phyloP scores from a whole-genome alignment of 768 basidiomycete species.

The Suillus weaverae region DNA sequence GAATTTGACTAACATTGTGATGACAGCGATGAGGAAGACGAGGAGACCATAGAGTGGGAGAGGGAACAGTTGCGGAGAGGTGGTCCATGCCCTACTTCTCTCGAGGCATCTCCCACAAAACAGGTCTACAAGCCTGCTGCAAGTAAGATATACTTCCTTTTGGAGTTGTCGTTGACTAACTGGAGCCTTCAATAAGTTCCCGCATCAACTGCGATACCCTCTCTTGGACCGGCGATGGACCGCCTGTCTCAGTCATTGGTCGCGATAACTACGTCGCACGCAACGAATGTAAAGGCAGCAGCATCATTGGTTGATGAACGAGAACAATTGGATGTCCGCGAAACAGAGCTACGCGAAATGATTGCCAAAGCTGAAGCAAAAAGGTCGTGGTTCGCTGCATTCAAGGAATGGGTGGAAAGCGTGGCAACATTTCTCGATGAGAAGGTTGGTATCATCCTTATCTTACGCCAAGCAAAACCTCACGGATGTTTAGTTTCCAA shows the following conservation, averaged over 20 bases:
- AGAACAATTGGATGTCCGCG: constrained; percentile 62
- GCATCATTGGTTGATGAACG: constrained; percentile 61
- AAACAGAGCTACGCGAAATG: constrained; percentile 73
- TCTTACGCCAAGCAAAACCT: background rate
- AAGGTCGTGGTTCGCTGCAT: constrained; percentile 76
- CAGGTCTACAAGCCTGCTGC: constrained; percentile 67
- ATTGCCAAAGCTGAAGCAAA: constrained; percentile 75
- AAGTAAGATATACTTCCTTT: constrained; percentile 46
- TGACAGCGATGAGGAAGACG: constrained; percentile 73
- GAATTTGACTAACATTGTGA: constrained; percentile 5
- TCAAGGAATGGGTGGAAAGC: constrained; percentile 79
- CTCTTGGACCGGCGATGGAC: constrained; percentile 57
- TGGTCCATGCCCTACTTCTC: constrained; percentile 47
- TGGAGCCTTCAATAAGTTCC: constrained; percentile 53
- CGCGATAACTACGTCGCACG: constrained; percentile 66
- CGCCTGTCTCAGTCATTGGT: constrained; percentile 62
- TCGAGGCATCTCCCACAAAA: constrained; percentile 42
- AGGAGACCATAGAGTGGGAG: constrained; percentile 86
- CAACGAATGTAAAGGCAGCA: constrained; percentile 56
- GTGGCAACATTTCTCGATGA: constrained; percentile 86
- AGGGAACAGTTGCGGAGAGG: constrained; percentile 78
- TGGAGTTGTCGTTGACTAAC: constrained; percentile 15
- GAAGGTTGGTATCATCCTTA: constrained; percentile 52
- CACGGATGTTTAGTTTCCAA: constrained; percentile 57
- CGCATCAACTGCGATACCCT: constrained; percentile 58